A percentile compares a stretch with the other conserved stretches of the same genome.
Conservation (phyloP, 441 rosid genomes). For the Metrosideros polymorpha region DNA sequence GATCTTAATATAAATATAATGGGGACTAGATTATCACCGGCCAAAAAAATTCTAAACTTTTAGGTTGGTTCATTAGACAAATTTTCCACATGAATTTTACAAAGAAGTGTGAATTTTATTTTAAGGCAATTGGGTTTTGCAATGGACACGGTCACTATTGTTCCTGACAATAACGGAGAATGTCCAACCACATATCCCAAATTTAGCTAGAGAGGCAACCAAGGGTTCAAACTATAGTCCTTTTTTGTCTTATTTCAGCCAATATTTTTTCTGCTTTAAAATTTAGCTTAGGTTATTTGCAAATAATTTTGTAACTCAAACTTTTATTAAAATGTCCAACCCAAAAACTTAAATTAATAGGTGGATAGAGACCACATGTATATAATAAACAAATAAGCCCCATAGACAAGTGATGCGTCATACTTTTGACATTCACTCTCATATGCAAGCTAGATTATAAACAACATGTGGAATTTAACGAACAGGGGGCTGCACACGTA, state of each 20-base stretch:
- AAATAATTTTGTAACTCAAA: background rate
- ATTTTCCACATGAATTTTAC: background rate
- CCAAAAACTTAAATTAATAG: background rate
- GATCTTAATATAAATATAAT: background rate
- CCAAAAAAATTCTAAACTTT: background rate
- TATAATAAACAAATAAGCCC: background rate
- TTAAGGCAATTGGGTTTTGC: background rate
- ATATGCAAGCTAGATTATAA: background rate
- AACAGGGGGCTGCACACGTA: background rate
- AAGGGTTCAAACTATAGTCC: background rate
- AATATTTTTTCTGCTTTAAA: background rate
- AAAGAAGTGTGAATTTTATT: background rate
- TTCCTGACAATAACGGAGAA: background rate
- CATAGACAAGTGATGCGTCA: accelerated
- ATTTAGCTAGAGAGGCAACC: background rate
- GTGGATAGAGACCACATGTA: background rate
- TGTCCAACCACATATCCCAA: background rate
- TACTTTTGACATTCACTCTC: background rate
- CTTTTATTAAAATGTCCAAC: background rate
- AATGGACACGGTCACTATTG: background rate
- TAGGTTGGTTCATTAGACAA: background rate
- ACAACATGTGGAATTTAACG: too few species aligned
- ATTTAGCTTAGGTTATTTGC: background rate
- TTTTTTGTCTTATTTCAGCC: background rate
- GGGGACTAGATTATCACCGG: background rate